phyloP scores from a whole-genome alignment of 1,284 basidiomycete species.

The Peniophora sp. region DNA sequence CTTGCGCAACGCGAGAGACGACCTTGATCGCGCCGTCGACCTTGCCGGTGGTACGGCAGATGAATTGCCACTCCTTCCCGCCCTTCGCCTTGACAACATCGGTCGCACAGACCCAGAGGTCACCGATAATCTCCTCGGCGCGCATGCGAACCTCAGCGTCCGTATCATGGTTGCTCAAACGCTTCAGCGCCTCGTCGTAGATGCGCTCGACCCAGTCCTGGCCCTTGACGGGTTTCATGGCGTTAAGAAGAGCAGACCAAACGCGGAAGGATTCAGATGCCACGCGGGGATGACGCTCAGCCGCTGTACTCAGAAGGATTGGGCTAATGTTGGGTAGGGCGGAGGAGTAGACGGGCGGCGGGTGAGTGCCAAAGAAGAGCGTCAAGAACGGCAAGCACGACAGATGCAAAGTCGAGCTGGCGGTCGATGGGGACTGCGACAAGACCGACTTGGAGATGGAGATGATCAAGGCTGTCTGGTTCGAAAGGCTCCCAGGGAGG shows the following conservation, averaged over 20 bases:
- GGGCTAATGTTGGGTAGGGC: slow-evolving; percentile 64
- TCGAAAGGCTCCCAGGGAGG: slow-evolving; percentile 76
- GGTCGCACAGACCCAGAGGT: slow-evolving; percentile 81
- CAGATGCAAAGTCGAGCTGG: slow-evolving; percentile 70
- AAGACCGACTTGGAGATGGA: slow-evolving; percentile 58
- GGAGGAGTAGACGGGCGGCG: slow-evolving; percentile 54
- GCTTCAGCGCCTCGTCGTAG: slow-evolving; percentile 65
- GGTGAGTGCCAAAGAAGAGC: slow-evolving; percentile 78
- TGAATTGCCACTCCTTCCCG: slow-evolving; percentile 70
- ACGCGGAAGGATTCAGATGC: slow-evolving; percentile 79
- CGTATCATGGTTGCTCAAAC: slow-evolving; percentile 75
- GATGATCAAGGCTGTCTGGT: slow-evolving; percentile 57
- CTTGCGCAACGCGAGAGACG: slow-evolving; percentile 62
- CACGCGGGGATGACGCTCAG: slow-evolving; percentile 69
- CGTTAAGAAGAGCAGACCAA: slow-evolving; percentile 63
- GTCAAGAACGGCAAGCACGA: slow-evolving; percentile 81
- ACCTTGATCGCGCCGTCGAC: slow-evolving; percentile 67
- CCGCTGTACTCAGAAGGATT: slow-evolving; percentile 65
- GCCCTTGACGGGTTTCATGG: slow-evolving; percentile 52
- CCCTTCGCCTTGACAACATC: slow-evolving; percentile 57
- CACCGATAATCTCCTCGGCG: slow-evolving; percentile 79
- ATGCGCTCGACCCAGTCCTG: slow-evolving; percentile 59
- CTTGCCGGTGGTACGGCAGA: slow-evolving; percentile 73
- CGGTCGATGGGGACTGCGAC: slow-evolving; percentile 54
- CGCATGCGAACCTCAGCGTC: slow-evolving; percentile 86